A percentile compares a stretch with the other conserved stretches of the same genome.
Evolutionary conservation across 148 eudicot genomes (phyloP).

Genomic region (Pharnaceum exiguum): DNA sequence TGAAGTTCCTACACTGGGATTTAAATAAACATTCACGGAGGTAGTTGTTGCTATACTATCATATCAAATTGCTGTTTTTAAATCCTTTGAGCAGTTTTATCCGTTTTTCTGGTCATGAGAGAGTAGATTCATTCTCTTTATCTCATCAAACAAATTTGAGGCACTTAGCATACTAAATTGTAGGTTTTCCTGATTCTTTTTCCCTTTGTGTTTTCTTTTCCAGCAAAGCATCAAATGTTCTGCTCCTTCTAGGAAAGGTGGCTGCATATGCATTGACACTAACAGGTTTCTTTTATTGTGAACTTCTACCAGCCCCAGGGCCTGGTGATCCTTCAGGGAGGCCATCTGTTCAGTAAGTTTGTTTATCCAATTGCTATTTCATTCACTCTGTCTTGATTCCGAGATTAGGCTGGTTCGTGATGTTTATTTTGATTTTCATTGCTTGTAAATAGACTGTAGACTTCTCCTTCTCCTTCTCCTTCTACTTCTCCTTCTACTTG

Average conservation of each 20-base stretch:
- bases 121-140: background rate
- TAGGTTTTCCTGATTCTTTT: conserved; percentile 7
- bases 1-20: conserved; percentile 87
- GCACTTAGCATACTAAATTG: background rate
- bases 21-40: conserved; percentile 63
- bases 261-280: conserved; percentile 83
- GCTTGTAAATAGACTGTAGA: no score
- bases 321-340: conserved; percentile 34
- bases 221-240: conserved; percentile 72
- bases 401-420: background rate
- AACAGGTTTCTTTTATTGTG: conserved; percentile 79
- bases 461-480: no score
- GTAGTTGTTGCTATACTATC: conserved; percentile 20
- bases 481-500: no score
- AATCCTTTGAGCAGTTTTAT: background rate
- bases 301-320: conserved; percentile 37
- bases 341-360: conserved; percentile 48
- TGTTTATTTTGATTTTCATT: no score
- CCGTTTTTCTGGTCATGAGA: background rate
- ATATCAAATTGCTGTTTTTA: background rate
- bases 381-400: background rate
- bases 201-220: conserved; percentile 1
- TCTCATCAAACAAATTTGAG: no score
- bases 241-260: conserved; percentile 68
- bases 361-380: background rate